Percentiles rank a stretch among this genome's conserved stretches.
phyloP scores from a whole-genome alignment of 2,329 filamentous ascomycete species.

The Magnaporthiopsis poae region DNA sequence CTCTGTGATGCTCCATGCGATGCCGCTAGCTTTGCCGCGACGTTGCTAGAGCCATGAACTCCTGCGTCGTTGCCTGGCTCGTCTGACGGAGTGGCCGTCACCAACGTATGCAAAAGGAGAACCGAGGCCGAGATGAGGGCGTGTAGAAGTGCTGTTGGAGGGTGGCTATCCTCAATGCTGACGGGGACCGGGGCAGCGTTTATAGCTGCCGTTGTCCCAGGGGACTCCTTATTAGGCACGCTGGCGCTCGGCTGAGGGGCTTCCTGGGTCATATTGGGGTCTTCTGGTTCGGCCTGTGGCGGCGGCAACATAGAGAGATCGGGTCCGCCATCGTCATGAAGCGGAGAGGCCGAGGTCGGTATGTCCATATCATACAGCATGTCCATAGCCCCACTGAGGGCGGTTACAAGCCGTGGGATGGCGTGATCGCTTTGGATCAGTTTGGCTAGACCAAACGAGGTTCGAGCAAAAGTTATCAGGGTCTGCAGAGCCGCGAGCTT shows the following conservation, averaged over 20 bases:
- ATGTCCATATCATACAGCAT: conserved; percentile 58
- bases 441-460: conserved; percentile 52
- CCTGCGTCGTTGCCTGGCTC: conserved; percentile 10
- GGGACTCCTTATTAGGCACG: not conserved
- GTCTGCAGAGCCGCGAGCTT: conserved; percentile 41
- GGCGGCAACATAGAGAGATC: not conserved
- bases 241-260: not conserved
- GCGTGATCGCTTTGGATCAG: conserved; percentile 59
- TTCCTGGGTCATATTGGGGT: conserved; percentile 8
- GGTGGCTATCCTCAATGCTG: not conserved
- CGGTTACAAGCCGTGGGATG: conserved; percentile 64
- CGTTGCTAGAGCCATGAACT: conserved; percentile 30
- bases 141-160: conserved; percentile 23
- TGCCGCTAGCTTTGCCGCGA: conserved; percentile 60
- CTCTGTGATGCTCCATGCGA: conserved; percentile 69
- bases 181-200: not conserved
- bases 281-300: not conserved
- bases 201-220: not conserved
- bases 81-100: conserved; percentile 37
- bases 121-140: conserved; percentile 39
- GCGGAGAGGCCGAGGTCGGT: conserved; percentile 9
- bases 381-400: conserved; percentile 56
- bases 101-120: conserved; percentile 40
- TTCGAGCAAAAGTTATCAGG: conserved; percentile 50
- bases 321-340: not conserved